These are phyloP conservation scores for Monosporascus sp. DNA, from an alignment of 2,329 filamentous ascomycete species.

Conservation along the genomic window DNA sequence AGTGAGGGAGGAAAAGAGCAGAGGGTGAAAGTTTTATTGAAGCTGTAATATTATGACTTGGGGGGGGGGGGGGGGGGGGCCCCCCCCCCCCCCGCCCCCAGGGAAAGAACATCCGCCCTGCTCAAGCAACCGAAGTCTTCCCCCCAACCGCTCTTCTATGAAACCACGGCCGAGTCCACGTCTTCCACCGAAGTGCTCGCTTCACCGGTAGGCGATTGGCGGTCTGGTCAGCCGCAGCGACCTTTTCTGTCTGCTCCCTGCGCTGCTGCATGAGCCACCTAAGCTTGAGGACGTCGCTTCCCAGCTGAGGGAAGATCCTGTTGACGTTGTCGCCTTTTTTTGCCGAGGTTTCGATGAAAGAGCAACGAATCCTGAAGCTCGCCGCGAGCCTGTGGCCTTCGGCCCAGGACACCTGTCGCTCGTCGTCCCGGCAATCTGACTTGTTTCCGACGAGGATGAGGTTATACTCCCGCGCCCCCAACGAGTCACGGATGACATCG, in stretches of 20 bases:
- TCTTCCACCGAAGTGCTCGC: conserved; percentile 13
- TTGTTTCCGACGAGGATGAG: conserved; percentile 31
- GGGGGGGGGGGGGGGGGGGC: no score
- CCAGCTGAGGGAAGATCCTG: conserved; percentile 27
- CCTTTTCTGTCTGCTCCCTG: conserved; percentile 14
- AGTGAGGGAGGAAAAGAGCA: no score
- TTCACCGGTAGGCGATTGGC: conserved; percentile 3
- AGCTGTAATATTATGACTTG: not conserved
- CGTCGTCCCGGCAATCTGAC: conserved; percentile 25
- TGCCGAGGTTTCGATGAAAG: conserved; percentile 30
- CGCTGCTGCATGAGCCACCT: conserved; percentile 19
- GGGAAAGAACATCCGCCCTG: no score
- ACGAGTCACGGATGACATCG: conserved; percentile 19
- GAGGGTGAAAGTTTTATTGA: no score
- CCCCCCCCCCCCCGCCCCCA: no score
- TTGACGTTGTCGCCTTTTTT: conserved; percentile 30
- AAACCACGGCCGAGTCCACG: conserved; percentile 15
- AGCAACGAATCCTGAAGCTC: conserved; percentile 12
- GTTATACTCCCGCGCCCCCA: conserved; percentile 26
- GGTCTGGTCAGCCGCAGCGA: not conserved
- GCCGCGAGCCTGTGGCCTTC: conserved; percentile 25
- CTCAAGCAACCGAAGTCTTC: conserved; percentile 3
- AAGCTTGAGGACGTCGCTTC: conserved; percentile 27
- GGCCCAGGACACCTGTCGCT: conserved; percentile 24
- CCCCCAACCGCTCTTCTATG: conserved; percentile 8